Evolutionary conservation across 2,329 filamentous ascomycete species (phyloP).

Genomic region (Alternaria conjuncta): DNA sequence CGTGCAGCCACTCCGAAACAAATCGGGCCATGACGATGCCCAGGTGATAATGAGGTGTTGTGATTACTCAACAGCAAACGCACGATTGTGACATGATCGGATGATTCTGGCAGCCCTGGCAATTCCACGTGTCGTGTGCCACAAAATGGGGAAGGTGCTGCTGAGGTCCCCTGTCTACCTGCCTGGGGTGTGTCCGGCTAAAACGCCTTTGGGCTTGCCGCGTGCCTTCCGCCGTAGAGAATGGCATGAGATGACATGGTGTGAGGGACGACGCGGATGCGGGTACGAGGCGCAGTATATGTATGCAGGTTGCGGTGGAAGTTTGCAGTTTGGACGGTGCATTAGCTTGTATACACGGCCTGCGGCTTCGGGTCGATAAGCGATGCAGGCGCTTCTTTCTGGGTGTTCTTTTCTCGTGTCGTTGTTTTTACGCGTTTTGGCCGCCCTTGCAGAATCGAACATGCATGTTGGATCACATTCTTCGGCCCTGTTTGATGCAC

Average conservation of each 20-base stretch:
- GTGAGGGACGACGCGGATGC: neutral
- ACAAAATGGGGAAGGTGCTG: neutral
- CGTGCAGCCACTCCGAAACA: neutral
- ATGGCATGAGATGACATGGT: neutral
- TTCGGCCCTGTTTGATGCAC: neutral
- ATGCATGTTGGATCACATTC: neutral
- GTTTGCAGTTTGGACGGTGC: neutral
- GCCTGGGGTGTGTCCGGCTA: neutral
- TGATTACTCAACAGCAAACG: neutral
- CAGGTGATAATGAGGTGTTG: neutral
- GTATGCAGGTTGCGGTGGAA: neutral
- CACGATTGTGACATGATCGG: neutral
- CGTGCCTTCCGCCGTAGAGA: neutral
- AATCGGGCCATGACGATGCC: neutral
- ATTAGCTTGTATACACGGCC: neutral
- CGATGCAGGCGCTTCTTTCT: neutral
- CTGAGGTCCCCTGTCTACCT: neutral
- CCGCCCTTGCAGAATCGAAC: neutral
- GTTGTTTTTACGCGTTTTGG: neutral
- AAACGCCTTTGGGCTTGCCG: neutral
- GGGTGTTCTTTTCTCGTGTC: neutral
- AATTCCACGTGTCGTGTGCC: neutral
- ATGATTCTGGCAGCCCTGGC: neutral
- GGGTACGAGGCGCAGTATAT: neutral
- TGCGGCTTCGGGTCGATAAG: neutral